Evolutionary conservation across 2,329 filamentous ascomycete genomes (phyloP), one percentile per base, ranked within the genome.

Genomic region (Talaromyces piceae): DNA sequence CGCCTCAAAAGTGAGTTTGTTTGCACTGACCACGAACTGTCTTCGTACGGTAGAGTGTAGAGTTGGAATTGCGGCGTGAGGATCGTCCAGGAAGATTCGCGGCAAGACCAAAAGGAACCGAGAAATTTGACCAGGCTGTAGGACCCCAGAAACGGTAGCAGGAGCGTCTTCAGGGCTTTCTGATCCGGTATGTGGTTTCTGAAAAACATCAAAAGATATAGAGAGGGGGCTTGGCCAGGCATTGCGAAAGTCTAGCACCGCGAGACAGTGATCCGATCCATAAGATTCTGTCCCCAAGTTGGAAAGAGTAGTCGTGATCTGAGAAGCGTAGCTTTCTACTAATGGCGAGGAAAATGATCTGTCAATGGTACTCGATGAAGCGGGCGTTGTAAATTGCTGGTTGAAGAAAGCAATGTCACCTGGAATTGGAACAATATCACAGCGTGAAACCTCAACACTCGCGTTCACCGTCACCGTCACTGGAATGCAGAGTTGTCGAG

Each of bases 401-500:
- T 73, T 73, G 50, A 67, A 67, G 82, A 86, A 88, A 1, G 86
- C 84, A 48, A 93, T 81, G 45, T 80, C 75, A 9, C 81, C 79
- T 45, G 82, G 81, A 9, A 95, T 77, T 1, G 89, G 84, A 28
- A 93, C 68, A 16, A 94, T 77, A 61, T 96, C 91, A 57, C 91
- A 83, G 31, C 88, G 80, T 28, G 84, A 78, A 8, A 96, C 75
- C 62, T 96, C 89, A 23, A 96, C 77, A 61, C 89, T 93, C 3
- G 90, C 87, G 63, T 96, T 96, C 45, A 97, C 91, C 4, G 91
- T 96, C 13, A 96, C 81, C 0, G 86, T 88, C 52, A 97, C 73
- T 12, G 89, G 87, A 25, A 95, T 75, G 16, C 84, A 84, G 13
- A 95, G 78, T 63, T 93, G 88, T 33, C 91, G 80, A 0, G 91